phyloP scores from a whole-genome alignment of 108 stramenopile genomes.

The Nannochloropsis gaditana region DNA sequence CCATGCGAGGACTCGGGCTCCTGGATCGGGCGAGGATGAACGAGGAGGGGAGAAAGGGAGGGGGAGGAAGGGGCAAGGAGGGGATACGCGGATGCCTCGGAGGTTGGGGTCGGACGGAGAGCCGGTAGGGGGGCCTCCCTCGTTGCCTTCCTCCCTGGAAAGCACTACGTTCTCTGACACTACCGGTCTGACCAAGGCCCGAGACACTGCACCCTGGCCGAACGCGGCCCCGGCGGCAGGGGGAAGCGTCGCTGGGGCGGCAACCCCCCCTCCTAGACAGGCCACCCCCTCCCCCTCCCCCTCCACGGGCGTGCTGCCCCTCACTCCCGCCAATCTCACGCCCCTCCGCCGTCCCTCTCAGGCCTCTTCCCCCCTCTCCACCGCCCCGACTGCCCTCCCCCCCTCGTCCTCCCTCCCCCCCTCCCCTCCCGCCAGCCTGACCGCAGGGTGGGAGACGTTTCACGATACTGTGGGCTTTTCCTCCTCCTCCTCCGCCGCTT shows the following conservation, averaged over 20 bases:
- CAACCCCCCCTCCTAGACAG: not conserved
- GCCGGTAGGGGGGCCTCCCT: too few species aligned
- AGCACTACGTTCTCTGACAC: too few species aligned
- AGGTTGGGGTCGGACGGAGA: too few species aligned
- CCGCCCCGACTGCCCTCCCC: not conserved
- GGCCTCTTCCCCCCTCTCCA: not conserved
- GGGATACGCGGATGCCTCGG: not conserved
- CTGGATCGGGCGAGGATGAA: not conserved
- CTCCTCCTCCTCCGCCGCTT: not conserved
- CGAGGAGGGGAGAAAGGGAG: not conserved
- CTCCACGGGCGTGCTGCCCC: not conserved
- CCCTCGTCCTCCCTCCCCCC: not conserved
- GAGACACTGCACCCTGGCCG: not conserved
- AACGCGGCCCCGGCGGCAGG: not conserved
- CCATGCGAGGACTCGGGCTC: not conserved
- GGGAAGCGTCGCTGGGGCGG: not conserved
- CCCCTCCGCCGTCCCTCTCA: too few species aligned
- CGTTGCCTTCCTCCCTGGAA: too few species aligned
- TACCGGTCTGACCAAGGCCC: too few species aligned
- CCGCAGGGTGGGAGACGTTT: not conserved
- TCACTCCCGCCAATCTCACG: not conserved
- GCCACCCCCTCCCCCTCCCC: not conserved
- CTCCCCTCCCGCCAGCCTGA: not conserved
- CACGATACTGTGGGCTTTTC: not conserved
- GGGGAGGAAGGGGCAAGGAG: not conserved